Conservation (phyloP, 768 basidiomycete genomes). For the Leccinum barrowsii region DNA sequence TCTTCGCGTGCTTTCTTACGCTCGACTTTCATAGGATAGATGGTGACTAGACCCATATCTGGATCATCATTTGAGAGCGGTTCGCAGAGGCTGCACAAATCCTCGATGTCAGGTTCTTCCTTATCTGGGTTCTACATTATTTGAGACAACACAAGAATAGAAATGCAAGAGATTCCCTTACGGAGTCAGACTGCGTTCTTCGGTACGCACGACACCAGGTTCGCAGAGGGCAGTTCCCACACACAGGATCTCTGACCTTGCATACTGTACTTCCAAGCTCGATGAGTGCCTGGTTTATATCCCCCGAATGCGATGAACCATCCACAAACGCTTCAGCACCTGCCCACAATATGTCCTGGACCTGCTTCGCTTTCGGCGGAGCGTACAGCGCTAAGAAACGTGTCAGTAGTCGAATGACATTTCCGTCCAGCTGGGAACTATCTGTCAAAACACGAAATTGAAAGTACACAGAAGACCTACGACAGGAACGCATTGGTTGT, state of each 20-base stretch:
- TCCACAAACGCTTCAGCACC: conserved; percentile 70
- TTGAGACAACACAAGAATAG: not conserved
- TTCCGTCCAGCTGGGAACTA: conserved; percentile 72
- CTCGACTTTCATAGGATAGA: conserved; percentile 84
- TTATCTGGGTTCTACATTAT: not conserved
- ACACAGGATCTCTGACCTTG: conserved; percentile 77
- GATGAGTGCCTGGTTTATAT: conserved; percentile 91
- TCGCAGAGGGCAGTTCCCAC: conserved; percentile 67
- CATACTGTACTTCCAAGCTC: conserved; percentile 94
- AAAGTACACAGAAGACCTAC: conserved; percentile 44
- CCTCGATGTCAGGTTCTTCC: conserved; percentile 64
- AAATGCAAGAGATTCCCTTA: not conserved
- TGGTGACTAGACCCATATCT: conserved; percentile 44
- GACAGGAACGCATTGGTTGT: conserved; percentile 77
- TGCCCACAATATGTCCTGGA: conserved; percentile 80
- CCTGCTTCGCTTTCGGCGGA: conserved; percentile 72
- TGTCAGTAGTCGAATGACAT: conserved; percentile 82
- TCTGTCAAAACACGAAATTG: not conserved
- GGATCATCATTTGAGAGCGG: conserved; percentile 39
- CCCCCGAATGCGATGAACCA: conserved; percentile 56
- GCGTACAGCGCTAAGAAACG: conserved; percentile 81
- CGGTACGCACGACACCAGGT: conserved; percentile 65
- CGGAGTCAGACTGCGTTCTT: conserved; percentile 10
- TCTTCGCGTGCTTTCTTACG: conserved; percentile 85
- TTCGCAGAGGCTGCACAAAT: conserved; percentile 66